A percentile compares a stretch with the other conserved stretches of the same genome.
phyloP scores from a whole-genome alignment of 495 filamentous ascomycete genomes.

The Mycothermus thermophilus region DNA sequence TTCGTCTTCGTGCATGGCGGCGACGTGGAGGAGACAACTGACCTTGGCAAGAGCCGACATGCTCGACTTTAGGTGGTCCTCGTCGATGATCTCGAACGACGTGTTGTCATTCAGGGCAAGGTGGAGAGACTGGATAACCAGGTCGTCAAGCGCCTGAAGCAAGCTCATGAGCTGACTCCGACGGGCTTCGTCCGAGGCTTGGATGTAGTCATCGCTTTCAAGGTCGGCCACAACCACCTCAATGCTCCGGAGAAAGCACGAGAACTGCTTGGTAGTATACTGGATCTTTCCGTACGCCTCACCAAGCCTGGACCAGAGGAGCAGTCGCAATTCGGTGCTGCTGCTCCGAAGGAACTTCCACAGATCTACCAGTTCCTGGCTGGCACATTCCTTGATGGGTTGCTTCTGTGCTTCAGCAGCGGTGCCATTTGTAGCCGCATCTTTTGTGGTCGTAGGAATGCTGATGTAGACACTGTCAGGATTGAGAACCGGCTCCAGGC shows the following conservation, averaged over 20 bases:
- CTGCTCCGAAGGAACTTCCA: conserved; percentile 69
- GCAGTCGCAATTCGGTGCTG: conserved; percentile 64
- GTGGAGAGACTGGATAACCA: conserved; percentile 51
- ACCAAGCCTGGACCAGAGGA: conserved; percentile 76
- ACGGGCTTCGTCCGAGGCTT: conserved; percentile 46
- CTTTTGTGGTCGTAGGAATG: conserved; percentile 5
- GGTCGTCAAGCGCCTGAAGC: conserved; percentile 62
- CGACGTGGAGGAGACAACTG: conserved; percentile 58
- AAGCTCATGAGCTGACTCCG: conserved; percentile 54
- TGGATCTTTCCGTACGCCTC: conserved; percentile 75
- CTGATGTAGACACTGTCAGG: conserved; percentile 42
- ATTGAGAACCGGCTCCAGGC: conserved; percentile 81
- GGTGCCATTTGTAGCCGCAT: conserved; percentile 3
- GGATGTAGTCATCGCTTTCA: conserved; percentile 45
- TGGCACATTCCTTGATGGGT: conserved; percentile 30
- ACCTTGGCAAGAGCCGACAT: conserved; percentile 53
- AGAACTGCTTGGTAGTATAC: conserved; percentile 73
- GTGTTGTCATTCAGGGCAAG: conserved; percentile 52
- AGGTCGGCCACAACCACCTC: conserved; percentile 67
- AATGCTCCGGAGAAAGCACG: conserved; percentile 71
- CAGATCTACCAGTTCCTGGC: conserved; percentile 52
- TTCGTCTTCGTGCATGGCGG: conserved; percentile 69
- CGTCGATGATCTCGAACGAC: conserved; percentile 73
- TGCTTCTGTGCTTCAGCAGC: conserved; percentile 12
- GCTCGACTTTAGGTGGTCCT: conserved; percentile 56